Evolutionary conservation across 371 early-diverging fungal species (phyloP).

Genomic region (Cokeromyces recurvatus): DNA sequence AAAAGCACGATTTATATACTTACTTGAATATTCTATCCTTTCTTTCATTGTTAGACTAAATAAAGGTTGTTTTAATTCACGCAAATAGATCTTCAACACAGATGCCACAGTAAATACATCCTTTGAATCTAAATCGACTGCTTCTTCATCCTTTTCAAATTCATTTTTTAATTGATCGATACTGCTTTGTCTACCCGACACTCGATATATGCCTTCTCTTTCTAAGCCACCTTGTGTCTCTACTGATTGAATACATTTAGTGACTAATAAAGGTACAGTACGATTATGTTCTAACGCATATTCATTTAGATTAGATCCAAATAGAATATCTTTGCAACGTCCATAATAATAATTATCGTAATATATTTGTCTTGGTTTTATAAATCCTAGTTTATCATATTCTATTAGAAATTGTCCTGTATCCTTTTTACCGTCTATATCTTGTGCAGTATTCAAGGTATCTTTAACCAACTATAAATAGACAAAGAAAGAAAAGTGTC

Average conservation of each 20-base stretch:
- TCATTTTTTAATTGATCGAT: slow-evolving; percentile 42
- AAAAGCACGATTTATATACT: too few relatives aligned
- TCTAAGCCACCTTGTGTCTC: slow-evolving; percentile 49
- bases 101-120: slow-evolving; percentile 59
- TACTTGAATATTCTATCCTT: slow-evolving; percentile 57
- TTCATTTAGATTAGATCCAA: slow-evolving; percentile 43
- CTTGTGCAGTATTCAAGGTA: slow-evolving; percentile 17
- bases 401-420: slow-evolving; percentile 28
- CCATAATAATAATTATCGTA: slow-evolving; percentile 50
- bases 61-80: slow-evolving; percentile 61
- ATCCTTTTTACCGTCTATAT: slow-evolving; percentile 27
- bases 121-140: slow-evolving; percentile 33
- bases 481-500: not conserved
- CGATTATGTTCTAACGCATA: slow-evolving; percentile 29
- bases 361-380: slow-evolving; percentile 37
- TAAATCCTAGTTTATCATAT: slow-evolving; percentile 37
- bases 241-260: slow-evolving; percentile 44
- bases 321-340: slow-evolving; percentile 44
- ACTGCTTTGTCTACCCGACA: slow-evolving; percentile 51
- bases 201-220: slow-evolving; percentile 58
- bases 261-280: slow-evolving; percentile 44
- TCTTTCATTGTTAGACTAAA: slow-evolving; percentile 48
- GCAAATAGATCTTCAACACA: slow-evolving; percentile 59
- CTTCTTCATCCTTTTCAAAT: slow-evolving; percentile 53
- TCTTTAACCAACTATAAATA: slow-evolving; percentile 14